phyloP scores from a whole-genome alignment of 2,329 filamentous ascomycete genomes.

The Stagonosporopsis chrysanthemi region DNA sequence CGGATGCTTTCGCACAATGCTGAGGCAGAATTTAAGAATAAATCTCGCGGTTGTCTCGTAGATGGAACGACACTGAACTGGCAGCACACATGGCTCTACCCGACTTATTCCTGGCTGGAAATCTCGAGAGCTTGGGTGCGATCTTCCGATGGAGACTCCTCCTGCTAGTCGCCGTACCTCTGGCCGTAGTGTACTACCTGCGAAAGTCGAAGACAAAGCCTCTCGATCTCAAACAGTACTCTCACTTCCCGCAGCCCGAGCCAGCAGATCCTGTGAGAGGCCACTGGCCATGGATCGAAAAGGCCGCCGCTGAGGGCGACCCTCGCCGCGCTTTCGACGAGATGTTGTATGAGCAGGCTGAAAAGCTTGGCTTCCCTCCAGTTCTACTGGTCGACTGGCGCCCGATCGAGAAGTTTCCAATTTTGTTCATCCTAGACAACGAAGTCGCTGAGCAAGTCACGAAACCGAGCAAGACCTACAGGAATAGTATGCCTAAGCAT shows the following conservation, averaged over 20 bases:
- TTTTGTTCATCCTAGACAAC: slow-evolving; percentile 26
- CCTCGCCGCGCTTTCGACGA: slow-evolving; percentile 26
- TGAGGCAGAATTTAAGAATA: not conserved
- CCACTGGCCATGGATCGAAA: slow-evolving; percentile 31
- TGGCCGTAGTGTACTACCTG: slow-evolving; percentile 1
- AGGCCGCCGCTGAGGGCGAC: slow-evolving; percentile 22
- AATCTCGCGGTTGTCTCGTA: not conserved
- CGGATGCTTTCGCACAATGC: not conserved
- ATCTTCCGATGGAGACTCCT: not conserved
- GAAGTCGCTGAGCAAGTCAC: slow-evolving; percentile 30
- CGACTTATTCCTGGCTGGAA: not conserved
- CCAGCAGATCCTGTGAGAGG: slow-evolving; percentile 24
- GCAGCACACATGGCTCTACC: not conserved
- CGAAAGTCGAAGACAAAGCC: not conserved
- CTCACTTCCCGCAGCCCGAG: slow-evolving; percentile 29
- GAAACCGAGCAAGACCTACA: slow-evolving; percentile 21
- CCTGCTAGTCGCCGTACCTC: not conserved
- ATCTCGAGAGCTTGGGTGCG: not conserved
- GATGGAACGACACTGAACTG: not conserved
- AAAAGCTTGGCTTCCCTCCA: slow-evolving; percentile 26
- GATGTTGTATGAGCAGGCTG: slow-evolving; percentile 27
- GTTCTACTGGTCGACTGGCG: slow-evolving; percentile 28
- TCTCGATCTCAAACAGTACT: slow-evolving; percentile 22
- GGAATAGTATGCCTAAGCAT: slow-evolving; percentile 28
- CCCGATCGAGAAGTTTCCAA: slow-evolving; percentile 24